Conservation (phyloP, 176 grass and related monocot species). For the Neostapfia colusana region DNA sequence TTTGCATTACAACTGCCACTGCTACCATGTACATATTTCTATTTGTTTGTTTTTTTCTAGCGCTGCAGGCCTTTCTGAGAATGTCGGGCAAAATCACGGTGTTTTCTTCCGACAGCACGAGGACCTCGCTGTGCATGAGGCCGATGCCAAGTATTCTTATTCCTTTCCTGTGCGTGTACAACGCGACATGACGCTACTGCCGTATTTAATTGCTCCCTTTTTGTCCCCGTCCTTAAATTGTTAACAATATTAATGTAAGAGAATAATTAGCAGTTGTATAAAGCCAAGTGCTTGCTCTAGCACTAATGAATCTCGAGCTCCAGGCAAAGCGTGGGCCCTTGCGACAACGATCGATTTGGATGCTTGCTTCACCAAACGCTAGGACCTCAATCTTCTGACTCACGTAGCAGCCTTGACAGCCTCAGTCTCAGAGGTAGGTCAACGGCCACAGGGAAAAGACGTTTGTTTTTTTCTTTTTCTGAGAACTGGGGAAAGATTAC, state of each 20-base stretch:
- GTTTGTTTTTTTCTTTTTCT: neutral
- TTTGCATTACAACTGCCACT: neutral
- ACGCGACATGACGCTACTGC: neutral
- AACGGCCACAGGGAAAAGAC: constrained; percentile 37
- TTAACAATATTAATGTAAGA: no score
- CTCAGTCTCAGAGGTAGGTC: constrained; percentile 31
- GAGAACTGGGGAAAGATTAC: neutral
- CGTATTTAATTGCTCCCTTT: neutral
- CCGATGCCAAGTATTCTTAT: neutral
- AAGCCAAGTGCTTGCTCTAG: neutral
- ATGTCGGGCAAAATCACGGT: neutral
- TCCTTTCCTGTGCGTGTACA: neutral
- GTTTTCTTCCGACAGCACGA: neutral
- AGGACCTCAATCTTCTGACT: constrained; percentile 24
- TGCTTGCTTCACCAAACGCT: constrained; percentile 23
- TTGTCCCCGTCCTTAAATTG: no score
- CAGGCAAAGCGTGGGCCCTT: neutral
- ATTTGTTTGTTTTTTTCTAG: neutral
- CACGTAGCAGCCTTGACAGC: constrained; percentile 32
- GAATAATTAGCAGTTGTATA: neutral
- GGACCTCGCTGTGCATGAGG: constrained; percentile 16
- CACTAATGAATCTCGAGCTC: no score
- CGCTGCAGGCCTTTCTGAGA: neutral
- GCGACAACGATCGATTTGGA: constrained; percentile 31
- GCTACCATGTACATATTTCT: neutral